Conservation (phyloP, 2,329 filamentous ascomycete genomes). For the Colletotrichum sidae region DNA sequence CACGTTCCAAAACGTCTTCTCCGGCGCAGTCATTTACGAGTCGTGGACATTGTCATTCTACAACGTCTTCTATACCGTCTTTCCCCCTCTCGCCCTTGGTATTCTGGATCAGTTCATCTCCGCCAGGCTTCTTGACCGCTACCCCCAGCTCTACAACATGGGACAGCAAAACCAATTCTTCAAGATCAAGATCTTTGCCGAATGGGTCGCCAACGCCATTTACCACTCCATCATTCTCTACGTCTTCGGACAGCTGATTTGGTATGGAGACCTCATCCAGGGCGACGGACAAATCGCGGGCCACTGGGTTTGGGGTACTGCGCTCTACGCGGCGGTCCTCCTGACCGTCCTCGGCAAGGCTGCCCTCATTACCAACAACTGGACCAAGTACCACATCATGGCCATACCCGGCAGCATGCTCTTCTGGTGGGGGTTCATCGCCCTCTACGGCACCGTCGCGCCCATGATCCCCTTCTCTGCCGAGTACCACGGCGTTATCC, state of each 20-base stretch:
- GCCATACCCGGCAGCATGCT: conserved; percentile 94
- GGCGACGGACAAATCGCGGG: conserved; percentile 84
- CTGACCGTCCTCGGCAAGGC: conserved; percentile 95
- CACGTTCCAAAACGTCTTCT: conserved; percentile 98
- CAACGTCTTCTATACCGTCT: conserved; percentile 97
- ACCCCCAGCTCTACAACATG: conserved; percentile 94
- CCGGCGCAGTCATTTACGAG: conserved; percentile 97
- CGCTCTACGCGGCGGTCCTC: conserved; percentile 93
- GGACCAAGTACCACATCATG: conserved; percentile 98
- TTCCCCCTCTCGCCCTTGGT: conserved; percentile 92
- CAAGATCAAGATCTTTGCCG: conserved; percentile 89
- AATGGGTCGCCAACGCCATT: conserved; percentile 94
- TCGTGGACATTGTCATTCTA: conserved; percentile 99
- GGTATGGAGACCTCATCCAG: conserved; percentile 82
- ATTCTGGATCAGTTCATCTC: conserved; percentile 99
- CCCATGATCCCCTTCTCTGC: conserved; percentile 83
- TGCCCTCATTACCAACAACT: conserved; percentile 93
- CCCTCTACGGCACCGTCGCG: conserved; percentile 86
- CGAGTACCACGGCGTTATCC: conserved; percentile 88
- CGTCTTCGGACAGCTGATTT: conserved; percentile 84
- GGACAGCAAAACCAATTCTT: conserved; percentile 96
- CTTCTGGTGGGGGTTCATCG: conserved; percentile 92
- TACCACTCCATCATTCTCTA: conserved; percentile 97
- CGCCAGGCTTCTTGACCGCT: conserved; percentile 90
- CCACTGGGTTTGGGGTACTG: conserved; percentile 98